Percentiles rank a stretch among this genome's conserved stretches.
Conservation (phyloP, 768 basidiomycete species). For the Mycena haematopus region DNA sequence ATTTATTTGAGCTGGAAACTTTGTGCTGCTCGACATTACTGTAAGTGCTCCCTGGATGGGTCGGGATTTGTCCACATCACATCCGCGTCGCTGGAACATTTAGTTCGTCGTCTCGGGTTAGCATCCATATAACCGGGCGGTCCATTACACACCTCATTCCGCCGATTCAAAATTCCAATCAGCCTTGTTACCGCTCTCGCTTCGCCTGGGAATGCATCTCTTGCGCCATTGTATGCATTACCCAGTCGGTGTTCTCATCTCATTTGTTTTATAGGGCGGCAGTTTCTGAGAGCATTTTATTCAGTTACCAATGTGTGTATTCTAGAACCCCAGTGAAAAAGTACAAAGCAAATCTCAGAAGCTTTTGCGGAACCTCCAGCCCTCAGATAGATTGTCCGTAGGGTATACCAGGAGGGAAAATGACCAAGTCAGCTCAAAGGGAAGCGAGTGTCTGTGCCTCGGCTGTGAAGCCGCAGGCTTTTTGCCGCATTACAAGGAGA, state of each 20-base stretch:
- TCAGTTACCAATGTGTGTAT: neutral
- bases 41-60: neutral
- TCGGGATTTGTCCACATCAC: no score
- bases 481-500: neutral
- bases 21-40: neutral
- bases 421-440: neutral
- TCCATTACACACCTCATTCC: no score
- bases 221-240: conserved; percentile 12
- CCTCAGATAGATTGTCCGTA: neutral
- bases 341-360: neutral
- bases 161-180: no score
- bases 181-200: neutral
- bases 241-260: neutral
- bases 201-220: neutral
- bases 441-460: neutral
- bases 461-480: neutral
- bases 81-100: no score
- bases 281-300: neutral
- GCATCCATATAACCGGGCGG: no score
- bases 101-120: no score
- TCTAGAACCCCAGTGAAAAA: neutral
- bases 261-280: neutral
- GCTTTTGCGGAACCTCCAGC: neutral
- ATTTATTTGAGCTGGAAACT: neutral
- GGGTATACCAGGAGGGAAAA: neutral